Evolutionary conservation across 1,284 basidiomycete genomes (phyloP).

Genomic region (Blastosporella zonata): DNA sequence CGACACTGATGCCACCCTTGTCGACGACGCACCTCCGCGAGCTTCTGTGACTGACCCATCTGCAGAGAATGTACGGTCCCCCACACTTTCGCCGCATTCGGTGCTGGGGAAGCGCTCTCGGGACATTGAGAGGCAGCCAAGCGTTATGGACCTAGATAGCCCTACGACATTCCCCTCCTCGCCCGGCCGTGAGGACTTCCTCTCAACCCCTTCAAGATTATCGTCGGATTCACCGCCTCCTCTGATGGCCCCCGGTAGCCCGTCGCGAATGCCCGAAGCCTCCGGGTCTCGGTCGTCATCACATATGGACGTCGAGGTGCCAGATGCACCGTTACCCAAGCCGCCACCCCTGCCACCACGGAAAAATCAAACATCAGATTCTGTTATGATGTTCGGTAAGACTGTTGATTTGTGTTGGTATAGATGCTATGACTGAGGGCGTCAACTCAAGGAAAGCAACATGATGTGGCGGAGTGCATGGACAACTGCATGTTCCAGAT

Average conservation of each 20-base stretch:
- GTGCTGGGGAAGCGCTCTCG: slow-evolving; percentile 74
- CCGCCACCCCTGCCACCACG: slow-evolving; percentile 63
- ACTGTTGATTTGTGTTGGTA: background rate
- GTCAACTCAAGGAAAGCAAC: slow-evolving; percentile 75
- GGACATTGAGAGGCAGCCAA: slow-evolving; percentile 38
- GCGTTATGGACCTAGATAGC: slow-evolving; percentile 49
- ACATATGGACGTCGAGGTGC: slow-evolving; percentile 44
- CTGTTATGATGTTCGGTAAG: slow-evolving; percentile 88
- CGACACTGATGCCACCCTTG: slow-evolving; percentile 80
- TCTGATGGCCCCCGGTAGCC: slow-evolving; percentile 22
- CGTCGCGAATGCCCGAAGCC: slow-evolving; percentile 27
- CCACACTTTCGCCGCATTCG: slow-evolving; percentile 42
- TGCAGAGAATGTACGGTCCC: slow-evolving; percentile 27
- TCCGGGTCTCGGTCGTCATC: slow-evolving; percentile 19
- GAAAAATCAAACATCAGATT: slow-evolving; percentile 59
- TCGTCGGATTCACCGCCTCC: slow-evolving; percentile 37
- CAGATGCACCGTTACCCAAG: slow-evolving; percentile 30
- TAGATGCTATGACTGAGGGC: background rate
- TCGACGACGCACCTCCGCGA: slow-evolving; percentile 62
- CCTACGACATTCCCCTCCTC: slow-evolving; percentile 28
- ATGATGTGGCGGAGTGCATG: slow-evolving; percentile 98
- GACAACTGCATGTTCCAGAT: slow-evolving; percentile 99
- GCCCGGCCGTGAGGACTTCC: slow-evolving; percentile 44
- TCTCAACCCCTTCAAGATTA: slow-evolving; percentile 43
- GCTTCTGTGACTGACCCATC: slow-evolving; percentile 21